These are phyloP conservation scores for Brassica carinata DNA, from an alignment of 345 rosid genomes.

Conservation along the genomic window DNA sequence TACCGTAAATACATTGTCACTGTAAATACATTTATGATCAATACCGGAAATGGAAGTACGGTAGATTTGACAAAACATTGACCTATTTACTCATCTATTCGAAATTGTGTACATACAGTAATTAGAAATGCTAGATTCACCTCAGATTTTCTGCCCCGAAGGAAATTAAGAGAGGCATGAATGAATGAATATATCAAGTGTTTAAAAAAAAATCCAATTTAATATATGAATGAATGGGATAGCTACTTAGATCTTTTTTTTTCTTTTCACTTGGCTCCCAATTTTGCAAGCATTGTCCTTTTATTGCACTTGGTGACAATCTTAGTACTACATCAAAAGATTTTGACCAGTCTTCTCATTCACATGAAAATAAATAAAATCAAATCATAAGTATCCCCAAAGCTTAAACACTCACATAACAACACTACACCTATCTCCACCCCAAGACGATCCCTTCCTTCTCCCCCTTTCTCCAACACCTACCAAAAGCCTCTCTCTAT, in stretches of 20 bases:
- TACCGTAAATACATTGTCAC: too few species aligned
- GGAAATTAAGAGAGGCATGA: slow-evolving; percentile 31
- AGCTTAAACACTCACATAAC: slow-evolving; percentile 18
- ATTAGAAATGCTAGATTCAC: slow-evolving; percentile 40
- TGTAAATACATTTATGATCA: neutral
- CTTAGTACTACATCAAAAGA: slow-evolving; percentile 44
- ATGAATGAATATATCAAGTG: slow-evolving; percentile 5
- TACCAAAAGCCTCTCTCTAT: slow-evolving; percentile 34
- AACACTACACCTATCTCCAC: slow-evolving; percentile 38
- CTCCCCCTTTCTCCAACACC: slow-evolving; percentile 47
- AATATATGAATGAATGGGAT: slow-evolving; percentile 31
- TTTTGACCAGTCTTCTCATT: slow-evolving; percentile 46
- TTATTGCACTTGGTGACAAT: slow-evolving; percentile 48
- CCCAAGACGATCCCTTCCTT: slow-evolving; percentile 37
- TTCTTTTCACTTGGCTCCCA: slow-evolving; percentile 38
- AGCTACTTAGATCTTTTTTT: slow-evolving; percentile 17
- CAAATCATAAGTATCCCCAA: slow-evolving; percentile 17
- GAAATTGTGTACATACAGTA: slow-evolving; percentile 21
- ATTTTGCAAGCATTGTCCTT: slow-evolving; percentile 42
- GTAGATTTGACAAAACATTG: slow-evolving; percentile 20
- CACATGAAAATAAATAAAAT: slow-evolving; percentile 25
- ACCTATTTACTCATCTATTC: slow-evolving; percentile 31
- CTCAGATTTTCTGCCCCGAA: slow-evolving; percentile 42
- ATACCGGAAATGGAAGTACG: neutral
- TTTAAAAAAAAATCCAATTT: slow-evolving; percentile 2